These are phyloP conservation scores for Leonotis leonurus DNA, from an alignment of 257 asterid genomes.

Conservation along the genomic window DNA sequence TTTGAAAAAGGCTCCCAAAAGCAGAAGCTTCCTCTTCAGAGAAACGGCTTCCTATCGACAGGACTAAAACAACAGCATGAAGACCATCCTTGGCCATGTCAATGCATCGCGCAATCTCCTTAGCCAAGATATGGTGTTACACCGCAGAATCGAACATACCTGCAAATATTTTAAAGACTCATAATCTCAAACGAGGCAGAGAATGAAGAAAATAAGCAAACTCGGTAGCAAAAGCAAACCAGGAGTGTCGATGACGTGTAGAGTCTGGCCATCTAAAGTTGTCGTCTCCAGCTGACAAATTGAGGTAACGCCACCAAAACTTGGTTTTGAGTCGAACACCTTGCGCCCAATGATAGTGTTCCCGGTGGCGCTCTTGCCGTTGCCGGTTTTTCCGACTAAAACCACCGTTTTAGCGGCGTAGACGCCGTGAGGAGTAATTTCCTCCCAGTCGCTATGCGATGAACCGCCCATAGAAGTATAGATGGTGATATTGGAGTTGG, in stretches of 20 bases:
- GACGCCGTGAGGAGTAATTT: neutral
- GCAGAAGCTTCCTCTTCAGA: conserved; percentile 59
- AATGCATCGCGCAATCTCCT: conserved; percentile 69
- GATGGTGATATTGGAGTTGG: too few species aligned
- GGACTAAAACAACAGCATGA: conserved; percentile 64
- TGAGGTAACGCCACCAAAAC: conserved; percentile 69
- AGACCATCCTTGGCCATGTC: conserved; percentile 81
- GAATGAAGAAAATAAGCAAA: neutral
- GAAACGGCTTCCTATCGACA: conserved; percentile 45
- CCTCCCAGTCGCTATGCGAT: neutral
- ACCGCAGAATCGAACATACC: conserved; percentile 59
- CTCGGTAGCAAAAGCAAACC: conserved; percentile 24
- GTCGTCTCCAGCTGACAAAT: conserved; percentile 52
- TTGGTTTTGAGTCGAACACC: conserved; percentile 54
- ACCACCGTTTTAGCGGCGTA: neutral
- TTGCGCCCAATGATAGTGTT: conserved; percentile 51
- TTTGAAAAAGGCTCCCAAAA: conserved; percentile 37
- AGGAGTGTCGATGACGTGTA: conserved; percentile 76
- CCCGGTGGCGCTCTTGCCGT: conserved; percentile 87
- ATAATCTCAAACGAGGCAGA: neutral
- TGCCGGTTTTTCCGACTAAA: conserved; percentile 14
- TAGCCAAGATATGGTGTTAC: conserved; percentile 39
- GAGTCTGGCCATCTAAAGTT: conserved; percentile 41
- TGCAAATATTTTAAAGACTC: conserved; percentile 2
- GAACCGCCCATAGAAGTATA: neutral